These are phyloP conservation scores for Wickerhamomyces rabaulensis DNA, from an alignment of 805 yeast genomes.

Conservation along the genomic window DNA sequence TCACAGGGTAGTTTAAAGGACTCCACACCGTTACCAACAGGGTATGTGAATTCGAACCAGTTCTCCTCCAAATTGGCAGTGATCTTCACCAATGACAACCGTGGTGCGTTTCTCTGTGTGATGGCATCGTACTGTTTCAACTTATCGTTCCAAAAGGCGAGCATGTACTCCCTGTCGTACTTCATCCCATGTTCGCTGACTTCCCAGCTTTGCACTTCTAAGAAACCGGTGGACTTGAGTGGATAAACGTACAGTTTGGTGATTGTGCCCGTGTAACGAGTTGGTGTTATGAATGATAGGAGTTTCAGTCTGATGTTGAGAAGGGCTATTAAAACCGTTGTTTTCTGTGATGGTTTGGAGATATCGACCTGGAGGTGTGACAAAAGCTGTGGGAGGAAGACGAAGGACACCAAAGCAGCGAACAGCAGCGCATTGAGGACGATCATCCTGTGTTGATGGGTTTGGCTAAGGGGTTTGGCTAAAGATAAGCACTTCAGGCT, in stretches of 20 bases:
- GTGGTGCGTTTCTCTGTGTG: constrained; percentile 14
- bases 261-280: constrained; percentile 6
- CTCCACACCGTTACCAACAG: constrained; percentile 4
- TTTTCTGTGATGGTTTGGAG: neutral
- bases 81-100: constrained; percentile 13
- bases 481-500: too few relatives aligned
- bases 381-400: neutral
- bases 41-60: constrained; percentile 18
- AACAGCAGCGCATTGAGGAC: neutral
- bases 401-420: neutral
- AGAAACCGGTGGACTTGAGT: constrained; percentile 13
- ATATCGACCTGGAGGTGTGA: neutral
- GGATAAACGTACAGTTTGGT: constrained; percentile 16
- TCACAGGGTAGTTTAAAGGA: constrained; percentile 17
- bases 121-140: constrained; percentile 10
- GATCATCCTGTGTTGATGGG: neutral
- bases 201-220: constrained; percentile 14
- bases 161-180: constrained; percentile 19
- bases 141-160: constrained; percentile 15
- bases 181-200: constrained; percentile 18
- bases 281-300: neutral
- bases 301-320: neutral
- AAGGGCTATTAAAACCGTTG: neutral
- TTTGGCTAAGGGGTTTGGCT: neutral
- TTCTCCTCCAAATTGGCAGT: constrained; percentile 12